Base-by-base conservation (phyloP, 2,329 filamentous ascomycete species). In the Monilinia fructicola region DNA sequence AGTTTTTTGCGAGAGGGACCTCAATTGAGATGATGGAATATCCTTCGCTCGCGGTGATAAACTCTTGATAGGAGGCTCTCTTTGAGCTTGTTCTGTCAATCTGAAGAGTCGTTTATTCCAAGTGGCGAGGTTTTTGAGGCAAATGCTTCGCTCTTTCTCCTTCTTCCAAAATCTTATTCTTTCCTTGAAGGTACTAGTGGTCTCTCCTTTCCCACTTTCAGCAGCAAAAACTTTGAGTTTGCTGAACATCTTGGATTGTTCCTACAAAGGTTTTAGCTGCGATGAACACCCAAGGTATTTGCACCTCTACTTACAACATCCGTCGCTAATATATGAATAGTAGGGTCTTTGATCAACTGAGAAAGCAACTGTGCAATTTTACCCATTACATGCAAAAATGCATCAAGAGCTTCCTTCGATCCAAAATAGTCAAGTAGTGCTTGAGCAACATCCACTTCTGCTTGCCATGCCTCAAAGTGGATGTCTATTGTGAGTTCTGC, bases 101-200 rank as follows among this genome's bases (percentile, higher is more conserved):
- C 23, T 42, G 21, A 59, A 59, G 14, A 59, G 42, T 48, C 56
- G 46, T 7, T 59, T 59, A 48, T 59, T 59, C 56, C 56, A 59
- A 3, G 56, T 59, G 1, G 26, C n/a, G n/a, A 59, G 28, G 9
- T 59, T 59, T 23, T 59, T 59, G 26, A 59, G 42, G 42, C 56
- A 59, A 23, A 35, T 35, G 18, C 21, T 21, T 12, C 56, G 26
- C 11, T 59, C 56, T 12, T 59, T 59, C 31, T 48, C 56, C n/a
- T 59, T 59, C n/a, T 59, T 59, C 56, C 56, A 59, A 59, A 59
- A 59, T 10, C 56, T 26, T 59, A 48, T 59, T 23, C 56, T 44
- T 58, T 59, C 56, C 26, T 23, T 46, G 3, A 59, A 59, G 23
- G 56, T 59, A 35, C 56, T 59, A 2, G 11, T 14, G 9, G 40